These are phyloP conservation scores for Fusarium acutatum DNA, from an alignment of 2,329 filamentous ascomycete species.

Conservation along the genomic window DNA sequence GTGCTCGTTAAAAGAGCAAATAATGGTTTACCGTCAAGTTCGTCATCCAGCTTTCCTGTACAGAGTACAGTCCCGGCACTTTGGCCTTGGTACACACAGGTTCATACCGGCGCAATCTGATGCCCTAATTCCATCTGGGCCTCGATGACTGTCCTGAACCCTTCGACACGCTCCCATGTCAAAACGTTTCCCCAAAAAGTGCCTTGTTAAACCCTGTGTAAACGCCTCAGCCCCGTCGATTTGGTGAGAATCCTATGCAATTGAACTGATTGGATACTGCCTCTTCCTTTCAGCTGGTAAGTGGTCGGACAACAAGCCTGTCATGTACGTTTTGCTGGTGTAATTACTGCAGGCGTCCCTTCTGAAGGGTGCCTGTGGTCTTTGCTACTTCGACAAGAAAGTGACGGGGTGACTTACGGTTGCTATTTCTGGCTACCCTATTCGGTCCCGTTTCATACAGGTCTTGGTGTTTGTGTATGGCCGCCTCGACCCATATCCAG, in stretches of 20 bases:
- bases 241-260: not conserved
- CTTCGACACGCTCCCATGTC: not conserved
- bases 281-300: constrained; percentile 18
- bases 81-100: not conserved
- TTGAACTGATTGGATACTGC: not conserved
- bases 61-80: not conserved
- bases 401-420: not conserved
- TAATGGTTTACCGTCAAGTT: not conserved
- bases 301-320: not conserved
- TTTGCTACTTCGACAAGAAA: not conserved
- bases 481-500: not conserved
- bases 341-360: not conserved
- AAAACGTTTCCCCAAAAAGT: not conserved
- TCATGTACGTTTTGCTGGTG: not conserved
- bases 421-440: not conserved
- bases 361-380: not conserved
- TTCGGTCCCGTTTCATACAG: not conserved
- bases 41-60: not conserved
- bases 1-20: not conserved
- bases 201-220: not conserved
- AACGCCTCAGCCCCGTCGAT: not conserved
- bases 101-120: not conserved
- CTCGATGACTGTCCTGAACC: not conserved
- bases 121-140: not conserved
- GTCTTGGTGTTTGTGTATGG: not conserved